Conservation (phyloP, 768 basidiomycete species). For the Rhizopogon sp. region DNA sequence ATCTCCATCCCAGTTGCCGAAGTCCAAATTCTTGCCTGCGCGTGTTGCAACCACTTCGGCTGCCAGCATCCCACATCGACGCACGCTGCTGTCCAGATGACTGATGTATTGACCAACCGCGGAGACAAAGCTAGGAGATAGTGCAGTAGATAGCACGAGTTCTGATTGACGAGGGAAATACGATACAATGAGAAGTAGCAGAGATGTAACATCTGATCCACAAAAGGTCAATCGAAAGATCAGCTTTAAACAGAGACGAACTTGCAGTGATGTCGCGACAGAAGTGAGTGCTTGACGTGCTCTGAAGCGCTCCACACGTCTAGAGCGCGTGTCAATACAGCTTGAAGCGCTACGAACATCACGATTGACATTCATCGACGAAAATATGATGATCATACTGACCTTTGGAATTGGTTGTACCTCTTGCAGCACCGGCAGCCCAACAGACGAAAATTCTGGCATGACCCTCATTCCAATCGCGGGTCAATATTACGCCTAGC, state of each 20-base stretch:
- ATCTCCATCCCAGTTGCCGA: slow-evolving; percentile 65
- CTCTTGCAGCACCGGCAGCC: slow-evolving; percentile 45
- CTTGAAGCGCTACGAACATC: slow-evolving; percentile 32
- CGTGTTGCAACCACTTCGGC: slow-evolving; percentile 59
- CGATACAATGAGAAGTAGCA: slow-evolving; percentile 62
- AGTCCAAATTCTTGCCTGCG: too few species aligned
- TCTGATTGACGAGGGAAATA: slow-evolving; percentile 52
- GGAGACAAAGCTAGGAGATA: slow-evolving; percentile 58
- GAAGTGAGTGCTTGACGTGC: slow-evolving; percentile 75
- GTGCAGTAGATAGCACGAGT: slow-evolving; percentile 39
- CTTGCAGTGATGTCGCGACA: slow-evolving; percentile 74
- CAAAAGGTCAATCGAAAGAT: background rate
- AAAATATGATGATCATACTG: background rate
- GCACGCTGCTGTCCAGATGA: slow-evolving; percentile 70
- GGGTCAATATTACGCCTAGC: slow-evolving; percentile 43
- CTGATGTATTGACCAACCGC: slow-evolving; percentile 72
- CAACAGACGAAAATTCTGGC: slow-evolving; percentile 69
- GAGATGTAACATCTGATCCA: slow-evolving; percentile 60
- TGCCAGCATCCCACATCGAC: slow-evolving; percentile 88
- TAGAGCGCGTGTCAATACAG: slow-evolving; percentile 44
- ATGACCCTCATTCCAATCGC: slow-evolving; percentile 55
- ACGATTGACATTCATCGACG: slow-evolving; percentile 5
- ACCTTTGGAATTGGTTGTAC: slow-evolving; percentile 27
- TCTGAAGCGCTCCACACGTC: slow-evolving; percentile 72
- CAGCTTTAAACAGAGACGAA: slow-evolving; percentile 6